Conservation (phyloP, 768 basidiomycete genomes). For the Suillus lakei region DNA sequence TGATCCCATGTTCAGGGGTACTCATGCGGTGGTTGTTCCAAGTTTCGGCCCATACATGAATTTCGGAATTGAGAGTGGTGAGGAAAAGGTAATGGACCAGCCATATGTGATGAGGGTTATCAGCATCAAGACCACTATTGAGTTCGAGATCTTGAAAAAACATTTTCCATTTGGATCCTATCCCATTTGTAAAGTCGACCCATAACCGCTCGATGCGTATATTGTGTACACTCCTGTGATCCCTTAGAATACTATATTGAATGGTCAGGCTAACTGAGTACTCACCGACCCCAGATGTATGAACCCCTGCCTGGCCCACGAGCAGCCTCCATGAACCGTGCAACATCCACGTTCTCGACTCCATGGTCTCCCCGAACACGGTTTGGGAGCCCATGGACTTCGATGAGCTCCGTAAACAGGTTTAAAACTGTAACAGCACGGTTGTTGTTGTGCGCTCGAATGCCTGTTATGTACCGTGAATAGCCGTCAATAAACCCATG, state of each 20-base stretch:
- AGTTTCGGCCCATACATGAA: too few relatives aligned
- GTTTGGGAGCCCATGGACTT: slow-evolving; percentile 30
- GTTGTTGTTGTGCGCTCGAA: too few relatives aligned
- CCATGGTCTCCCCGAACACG: slow-evolving; percentile 36
- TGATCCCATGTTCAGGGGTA: too few relatives aligned
- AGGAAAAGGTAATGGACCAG: slow-evolving; percentile 46
- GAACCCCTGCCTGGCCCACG: slow-evolving; percentile 25
- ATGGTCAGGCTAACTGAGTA: neutral
- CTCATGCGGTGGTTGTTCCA: too few relatives aligned
- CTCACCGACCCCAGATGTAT: slow-evolving; percentile 35
- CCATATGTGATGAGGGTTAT: slow-evolving; percentile 41
- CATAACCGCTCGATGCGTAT: slow-evolving; percentile 46
- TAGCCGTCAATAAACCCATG: too few relatives aligned
- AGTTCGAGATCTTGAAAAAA: slow-evolving; percentile 55
- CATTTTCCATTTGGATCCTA: slow-evolving; percentile 45
- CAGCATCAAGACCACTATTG: slow-evolving; percentile 30
- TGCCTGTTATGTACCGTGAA: too few relatives aligned
- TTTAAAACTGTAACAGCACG: too few relatives aligned
- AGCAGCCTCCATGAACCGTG: slow-evolving; percentile 25
- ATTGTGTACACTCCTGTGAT: slow-evolving; percentile 45
- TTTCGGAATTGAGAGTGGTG: slow-evolving; percentile 34
- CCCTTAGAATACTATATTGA: neutral
- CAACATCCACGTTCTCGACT: slow-evolving; percentile 31
- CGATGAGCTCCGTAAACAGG: too few relatives aligned
- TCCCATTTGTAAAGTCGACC: slow-evolving; percentile 40